These are phyloP conservation scores for Helichrysum umbraculigerum DNA, from an alignment of 129 eudicot species.

Conservation along the genomic window DNA sequence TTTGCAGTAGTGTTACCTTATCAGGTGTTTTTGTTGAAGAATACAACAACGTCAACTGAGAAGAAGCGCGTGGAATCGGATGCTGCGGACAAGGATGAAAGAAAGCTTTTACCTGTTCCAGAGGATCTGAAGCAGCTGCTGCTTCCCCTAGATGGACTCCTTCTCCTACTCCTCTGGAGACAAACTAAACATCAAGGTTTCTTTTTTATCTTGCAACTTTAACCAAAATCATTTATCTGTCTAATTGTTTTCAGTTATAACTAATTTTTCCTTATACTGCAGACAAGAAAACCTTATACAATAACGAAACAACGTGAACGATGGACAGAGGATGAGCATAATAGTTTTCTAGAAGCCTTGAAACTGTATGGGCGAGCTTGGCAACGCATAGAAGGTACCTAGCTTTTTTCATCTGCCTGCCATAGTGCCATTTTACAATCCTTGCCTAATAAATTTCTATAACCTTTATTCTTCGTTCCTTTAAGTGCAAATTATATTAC, in stretches of 20 bases:
- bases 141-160: constrained; percentile 60
- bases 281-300: constrained; percentile 95
- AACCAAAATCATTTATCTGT: background rate
- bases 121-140: constrained; percentile 57
- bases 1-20: constrained; percentile 56
- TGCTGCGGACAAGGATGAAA: constrained; percentile 38
- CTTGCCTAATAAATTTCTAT: background rate
- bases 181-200: constrained; percentile 66
- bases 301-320: constrained; percentile 98
- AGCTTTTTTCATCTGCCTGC: constrained; percentile 12
- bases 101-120: constrained; percentile 43
- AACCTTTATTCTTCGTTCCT: constrained; percentile 22
- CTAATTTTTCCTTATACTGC: constrained; percentile 10
- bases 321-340: constrained; percentile 99
- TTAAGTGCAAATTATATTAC: constrained; percentile 19
- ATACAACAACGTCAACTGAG: constrained; percentile 40
- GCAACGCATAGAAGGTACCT: constrained; percentile 96
- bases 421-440: constrained; percentile 9
- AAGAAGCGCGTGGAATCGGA: constrained; percentile 24
- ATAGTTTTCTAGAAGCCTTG: constrained; percentile 89
- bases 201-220: background rate
- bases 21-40: constrained; percentile 41
- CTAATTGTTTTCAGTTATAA: background rate
- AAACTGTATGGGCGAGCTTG: constrained; percentile 98
- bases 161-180: constrained; percentile 67